These are phyloP conservation scores for Talaromyces adpressus DNA, from an alignment of 495 filamentous ascomycete species.

Conservation along the genomic window DNA sequence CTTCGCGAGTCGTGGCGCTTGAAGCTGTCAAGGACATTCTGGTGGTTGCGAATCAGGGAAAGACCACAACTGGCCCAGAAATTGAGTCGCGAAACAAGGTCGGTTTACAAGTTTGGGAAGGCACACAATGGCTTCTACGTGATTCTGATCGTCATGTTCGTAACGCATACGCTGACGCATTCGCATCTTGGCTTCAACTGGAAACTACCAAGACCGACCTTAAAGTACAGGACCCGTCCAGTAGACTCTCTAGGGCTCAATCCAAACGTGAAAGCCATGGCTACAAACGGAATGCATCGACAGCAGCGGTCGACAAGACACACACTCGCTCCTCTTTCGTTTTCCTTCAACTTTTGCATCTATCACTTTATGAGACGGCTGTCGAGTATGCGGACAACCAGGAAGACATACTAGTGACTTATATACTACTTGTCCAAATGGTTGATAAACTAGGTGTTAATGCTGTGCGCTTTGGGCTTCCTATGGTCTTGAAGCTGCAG, in stretches of 20 bases:
- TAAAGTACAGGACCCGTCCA: slow-evolving; percentile 48
- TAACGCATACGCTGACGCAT: slow-evolving; percentile 73
- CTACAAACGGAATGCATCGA: slow-evolving; percentile 61
- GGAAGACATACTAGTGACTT: slow-evolving; percentile 65
- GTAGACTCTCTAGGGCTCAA: slow-evolving; percentile 27
- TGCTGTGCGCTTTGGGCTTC: slow-evolving; percentile 66
- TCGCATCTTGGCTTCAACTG: slow-evolving; percentile 71
- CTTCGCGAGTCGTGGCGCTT: slow-evolving; percentile 70
- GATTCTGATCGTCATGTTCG: slow-evolving; percentile 71
- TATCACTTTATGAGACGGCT: slow-evolving; percentile 80
- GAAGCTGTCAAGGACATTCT: slow-evolving; percentile 74
- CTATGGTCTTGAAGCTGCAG: slow-evolving; percentile 83
- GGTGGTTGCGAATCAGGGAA: slow-evolving; percentile 63
- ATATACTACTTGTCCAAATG: slow-evolving; percentile 65
- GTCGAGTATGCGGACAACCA: slow-evolving; percentile 62
- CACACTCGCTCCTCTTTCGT: slow-evolving; percentile 52
- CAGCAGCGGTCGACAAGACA: slow-evolving; percentile 22
- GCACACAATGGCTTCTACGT: slow-evolving; percentile 79
- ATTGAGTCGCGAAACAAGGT: slow-evolving; percentile 66
- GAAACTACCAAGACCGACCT: slow-evolving; percentile 69
- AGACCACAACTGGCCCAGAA: slow-evolving; percentile 49
- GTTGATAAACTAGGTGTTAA: slow-evolving; percentile 78
- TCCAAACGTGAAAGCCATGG: slow-evolving; percentile 25
- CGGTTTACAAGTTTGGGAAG: slow-evolving; percentile 77
- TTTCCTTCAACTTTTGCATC: slow-evolving; percentile 77